Base-by-base conservation (phyloP, 2,329 filamentous ascomycete species). In the Lecanicillium sp. region DNA sequence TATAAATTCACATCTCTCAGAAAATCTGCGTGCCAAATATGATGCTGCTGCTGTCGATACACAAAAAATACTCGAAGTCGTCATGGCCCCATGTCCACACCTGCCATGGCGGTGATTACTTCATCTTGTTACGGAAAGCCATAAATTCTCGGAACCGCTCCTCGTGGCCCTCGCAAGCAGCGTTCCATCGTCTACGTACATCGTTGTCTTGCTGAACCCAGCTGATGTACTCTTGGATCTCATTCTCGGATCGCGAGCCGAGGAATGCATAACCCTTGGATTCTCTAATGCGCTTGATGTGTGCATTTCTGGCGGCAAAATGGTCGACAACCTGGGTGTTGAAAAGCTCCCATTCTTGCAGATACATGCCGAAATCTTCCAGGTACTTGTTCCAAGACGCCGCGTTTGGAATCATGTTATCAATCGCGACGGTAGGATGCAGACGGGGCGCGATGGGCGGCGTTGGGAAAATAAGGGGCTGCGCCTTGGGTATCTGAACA, bases 191-290 rank as follows among this genome's bases (percentile, higher is more conserved):
- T 57, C 71, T 71, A 48, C 81, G 70, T 5, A 87, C 77, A 40
- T 71, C 68, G 53, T 80, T 75, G 58, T 90, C 86, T 62, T 87
- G 78, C 54, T 77, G 74, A 48, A 84, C 65, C 60, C 77, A 79
- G 30, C 67, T 67, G 50, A 79, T 62, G 60, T 89, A 89, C 48
- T 77, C 73, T 14, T 69, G 60, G 20, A 83, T 70, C 0, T 77
- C 79, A 1, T 56, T 53, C 32, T 74, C 67, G 20, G 72, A 62
- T 2, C 62, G 60, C 8, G 63, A 57, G 24, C 66, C 65, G 15
- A 79, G 59, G 62, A 77, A 80, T 2, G 57, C 58, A 33, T 68
- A 66, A 10, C 71, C 74, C 44, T 73, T 71, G 17, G 66, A 58
- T 35, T 62, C 56, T 51, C 70, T 65, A 20, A 64, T 64, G 23